phyloP scores from a whole-genome alignment of 352 stramenopile genomes.

The Globisporangium abappressorium region DNA sequence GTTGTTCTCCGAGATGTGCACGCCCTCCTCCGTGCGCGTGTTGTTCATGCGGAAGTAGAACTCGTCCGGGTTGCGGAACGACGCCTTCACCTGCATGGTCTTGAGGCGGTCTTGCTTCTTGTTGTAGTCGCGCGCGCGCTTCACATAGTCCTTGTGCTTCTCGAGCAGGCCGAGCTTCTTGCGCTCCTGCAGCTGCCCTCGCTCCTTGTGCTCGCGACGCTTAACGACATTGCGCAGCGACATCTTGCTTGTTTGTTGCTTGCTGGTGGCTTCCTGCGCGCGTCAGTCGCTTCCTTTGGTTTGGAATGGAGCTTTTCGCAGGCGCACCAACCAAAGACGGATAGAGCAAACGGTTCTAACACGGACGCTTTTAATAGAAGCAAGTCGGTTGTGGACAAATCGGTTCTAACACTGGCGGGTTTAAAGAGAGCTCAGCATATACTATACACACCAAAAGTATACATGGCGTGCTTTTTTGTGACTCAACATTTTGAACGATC shows the following conservation, averaged over 20 bases:
- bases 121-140: constrained; percentile 95
- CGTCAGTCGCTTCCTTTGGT: neutral
- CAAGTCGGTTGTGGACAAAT: neutral
- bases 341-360: too few relatives aligned
- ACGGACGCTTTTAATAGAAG: too few relatives aligned
- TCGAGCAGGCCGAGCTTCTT: constrained; percentile 95
- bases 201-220: constrained; percentile 97
- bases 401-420: too few relatives aligned
- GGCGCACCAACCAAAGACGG: constrained; percentile 3
- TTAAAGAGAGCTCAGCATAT: too few relatives aligned
- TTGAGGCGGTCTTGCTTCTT: constrained; percentile 91
- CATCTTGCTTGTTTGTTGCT: constrained; percentile 23
- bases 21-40: constrained; percentile 66
- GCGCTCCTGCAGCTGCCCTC: constrained; percentile 90
- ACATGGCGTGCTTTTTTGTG: too few relatives aligned
- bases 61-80: constrained; percentile 98
- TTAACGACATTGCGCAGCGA: constrained; percentile 99
- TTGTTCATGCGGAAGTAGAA: constrained; percentile 99
- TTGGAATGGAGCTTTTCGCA: neutral
- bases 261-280: neutral
- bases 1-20: constrained; percentile 80
- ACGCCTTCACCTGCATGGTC: constrained; percentile 88
- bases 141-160: constrained; percentile 99
- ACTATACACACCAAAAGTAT: too few relatives aligned
- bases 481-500: too few relatives aligned